Base-by-base conservation (phyloP, 768 basidiomycete species). In the Pluteus cervinus region DNA sequence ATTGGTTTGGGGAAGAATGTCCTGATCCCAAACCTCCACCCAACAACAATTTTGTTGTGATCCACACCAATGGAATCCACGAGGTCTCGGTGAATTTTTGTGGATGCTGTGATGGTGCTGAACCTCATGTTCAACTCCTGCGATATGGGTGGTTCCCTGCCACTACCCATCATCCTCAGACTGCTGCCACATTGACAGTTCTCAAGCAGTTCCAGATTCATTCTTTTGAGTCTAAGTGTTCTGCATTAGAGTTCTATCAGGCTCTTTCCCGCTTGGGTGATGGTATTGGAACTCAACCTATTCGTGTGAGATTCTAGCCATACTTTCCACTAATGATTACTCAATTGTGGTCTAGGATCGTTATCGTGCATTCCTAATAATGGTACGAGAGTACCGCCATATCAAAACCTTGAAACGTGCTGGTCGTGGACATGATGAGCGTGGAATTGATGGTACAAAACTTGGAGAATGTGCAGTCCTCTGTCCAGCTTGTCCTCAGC, bases 71-170 rank as follows among this genome's bases (percentile, higher is more conserved):
- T 34, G 31, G 37, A 1, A 33, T 54, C 15, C 47, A 51, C 18
- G 37, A 35, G 10, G 36, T 54, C 20, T 36, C 24, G 0, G 16
- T 54, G 12, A 40, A 46, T 16, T 54, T 41, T 25, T 54, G 53
- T 42, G 38, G 36, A 2, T 54, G 53, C 16, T 24, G 33, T 24
- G 29, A 24, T 1, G 28, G 35, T 12, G n/a, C n/a, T n/a, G 23
- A 42, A n/a, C 29, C 24, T 10, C 26, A 37, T 10, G 38, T 30
- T 15, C 53, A 61, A 22, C 44, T 61, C 0, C 42, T 61, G 0
- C 44, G 42, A 7, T 30, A 18, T 28, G 18, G 22, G 0, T 11
- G 45, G 11, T 37, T 30, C 31, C 46, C 47, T 20, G 49, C 21
- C 15, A 49, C 49, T 21, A 36, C 18, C n/a, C 15, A 9, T 5